Base-by-base conservation (phyloP, 768 basidiomycete species). In the Leccinum subgranulosum region DNA sequence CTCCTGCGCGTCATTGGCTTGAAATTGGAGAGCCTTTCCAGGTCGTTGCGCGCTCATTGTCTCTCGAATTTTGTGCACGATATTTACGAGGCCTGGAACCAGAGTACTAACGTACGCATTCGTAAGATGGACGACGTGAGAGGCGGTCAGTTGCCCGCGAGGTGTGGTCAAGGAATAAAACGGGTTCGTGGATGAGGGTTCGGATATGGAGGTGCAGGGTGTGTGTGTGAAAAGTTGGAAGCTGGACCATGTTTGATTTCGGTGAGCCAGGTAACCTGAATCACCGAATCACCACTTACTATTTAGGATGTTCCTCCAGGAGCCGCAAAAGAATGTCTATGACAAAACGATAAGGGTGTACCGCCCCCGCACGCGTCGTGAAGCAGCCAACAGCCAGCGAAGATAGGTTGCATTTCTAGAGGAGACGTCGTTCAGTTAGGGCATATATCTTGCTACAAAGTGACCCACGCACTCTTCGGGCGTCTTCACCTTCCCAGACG, bases 331-430 rank as follows among this genome's bases (percentile, higher is more conserved):
- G 70, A 25, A 88, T 76, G 2, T 78, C 78, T 1, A 86, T 87
- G 12, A 89, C 81, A 29, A 87, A 76, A 19, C 85, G 82, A 67
- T 90, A 90, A 0, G 88, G 85, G 57, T 90, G 86, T 28, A 86
- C 70, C 0, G 88, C 84, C 1, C 85, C 87, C 2, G 82, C 88
- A 0, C 69, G 69, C 25, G 79, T 82, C 12, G 74, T 66, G 45
- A 89, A 76, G 56, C 79, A 81, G 0, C 86, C 88, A 1, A 75
- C 66, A 2, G 75, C 76, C 0, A 74, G 64, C 4, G 71, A 65
- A 0, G 81, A 76, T 5, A 89, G 69, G 62, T 79, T 77, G 28
- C 81, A 76, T 55, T 70, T 74, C 87, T 89, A 29, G 56, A 8
- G 25, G 36, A n/a, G 15, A 48, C 12, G 15, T 17, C 46, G 4